Percentiles rank a stretch among this genome's conserved stretches.
These are phyloP conservation scores for Rhodofomes roseus DNA, from an alignment of 1,284 basidiomycete species.

Conservation along the genomic window DNA sequence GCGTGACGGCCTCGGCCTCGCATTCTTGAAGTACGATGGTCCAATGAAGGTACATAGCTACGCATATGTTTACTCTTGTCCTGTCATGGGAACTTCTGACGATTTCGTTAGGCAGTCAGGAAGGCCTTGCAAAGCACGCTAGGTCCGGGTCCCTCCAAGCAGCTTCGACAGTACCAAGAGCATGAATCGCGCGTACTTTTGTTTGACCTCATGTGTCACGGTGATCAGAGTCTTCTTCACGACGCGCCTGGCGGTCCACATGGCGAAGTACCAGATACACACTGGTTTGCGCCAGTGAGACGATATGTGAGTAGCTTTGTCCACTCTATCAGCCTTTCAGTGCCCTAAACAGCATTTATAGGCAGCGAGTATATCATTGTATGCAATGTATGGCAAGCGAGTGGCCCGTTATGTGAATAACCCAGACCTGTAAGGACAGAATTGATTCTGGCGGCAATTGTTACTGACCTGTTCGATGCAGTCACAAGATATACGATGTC, in stretches of 20 bases:
- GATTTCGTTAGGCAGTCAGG: slow-evolving; percentile 12
- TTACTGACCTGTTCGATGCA: neutral
- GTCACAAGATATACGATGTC: slow-evolving; percentile 8
- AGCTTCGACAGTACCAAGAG: slow-evolving; percentile 21
- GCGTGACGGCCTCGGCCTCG: slow-evolving; percentile 26
- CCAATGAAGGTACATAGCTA: slow-evolving; percentile 23
- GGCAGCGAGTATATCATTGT: slow-evolving; percentile 2
- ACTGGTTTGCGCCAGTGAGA: slow-evolving; percentile 27
- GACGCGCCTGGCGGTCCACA: neutral
- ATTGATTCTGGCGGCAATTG: neutral
- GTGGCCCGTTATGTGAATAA: slow-evolving; percentile 1
- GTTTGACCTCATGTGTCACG: slow-evolving; percentile 15
- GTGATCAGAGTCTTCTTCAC: neutral
- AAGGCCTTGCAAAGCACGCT: slow-evolving; percentile 21
- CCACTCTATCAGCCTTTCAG: neutral
- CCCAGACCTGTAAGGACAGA: slow-evolving; percentile 2
- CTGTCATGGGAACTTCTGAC: too few relatives aligned
- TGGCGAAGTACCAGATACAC: slow-evolving; percentile 22
- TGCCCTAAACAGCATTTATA: neutral
- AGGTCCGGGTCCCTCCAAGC: slow-evolving; percentile 24
- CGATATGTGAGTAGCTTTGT: slow-evolving; percentile 20
- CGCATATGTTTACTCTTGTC: neutral
- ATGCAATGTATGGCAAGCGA: slow-evolving; percentile 7
- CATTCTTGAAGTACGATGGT: slow-evolving; percentile 25
- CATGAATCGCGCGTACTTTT: slow-evolving; percentile 24